Evolutionary conservation across 164 flowering plant species (phyloP).

Genomic region (Umbellularia californica): DNA sequence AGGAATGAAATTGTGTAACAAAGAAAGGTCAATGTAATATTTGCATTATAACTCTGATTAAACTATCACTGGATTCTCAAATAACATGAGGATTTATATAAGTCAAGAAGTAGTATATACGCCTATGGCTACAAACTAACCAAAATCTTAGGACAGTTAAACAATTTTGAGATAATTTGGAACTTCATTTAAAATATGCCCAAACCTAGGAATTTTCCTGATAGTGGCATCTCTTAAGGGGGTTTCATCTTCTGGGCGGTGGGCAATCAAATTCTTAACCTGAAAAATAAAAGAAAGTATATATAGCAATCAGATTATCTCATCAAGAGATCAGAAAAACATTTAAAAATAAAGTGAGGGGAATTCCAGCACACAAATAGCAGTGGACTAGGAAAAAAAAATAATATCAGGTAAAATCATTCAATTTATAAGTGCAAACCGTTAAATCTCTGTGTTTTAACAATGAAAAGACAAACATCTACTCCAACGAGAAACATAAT

Average conservation of each 20-base stretch:
- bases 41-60: too few relatives aligned
- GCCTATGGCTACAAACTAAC: too few relatives aligned
- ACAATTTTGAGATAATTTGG: too few relatives aligned
- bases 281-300: constrained; percentile 10
- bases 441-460: background rate
- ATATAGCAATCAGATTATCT: background rate
- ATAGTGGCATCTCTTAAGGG: constrained; percentile 46
- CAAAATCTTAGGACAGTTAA: too few relatives aligned
- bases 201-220: constrained; percentile 55
- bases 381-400: background rate
- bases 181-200: too few relatives aligned
- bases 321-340: background rate
- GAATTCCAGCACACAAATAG: background rate
- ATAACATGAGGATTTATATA: too few relatives aligned
- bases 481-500: background rate
- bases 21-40: too few relatives aligned
- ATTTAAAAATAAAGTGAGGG: background rate
- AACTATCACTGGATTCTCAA: too few relatives aligned
- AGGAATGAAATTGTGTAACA: too few relatives aligned
- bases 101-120: too few relatives aligned
- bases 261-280: constrained; percentile 58
- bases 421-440: background rate
- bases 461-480: background rate
- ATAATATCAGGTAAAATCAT: background rate
- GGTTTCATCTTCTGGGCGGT: constrained; percentile 50